A percentile compares a stretch with the other conserved stretches of the same genome.
Evolutionary conservation across 1,139 yeast species (phyloP).

Genomic region (Saccharomyces hybrid): DNA sequence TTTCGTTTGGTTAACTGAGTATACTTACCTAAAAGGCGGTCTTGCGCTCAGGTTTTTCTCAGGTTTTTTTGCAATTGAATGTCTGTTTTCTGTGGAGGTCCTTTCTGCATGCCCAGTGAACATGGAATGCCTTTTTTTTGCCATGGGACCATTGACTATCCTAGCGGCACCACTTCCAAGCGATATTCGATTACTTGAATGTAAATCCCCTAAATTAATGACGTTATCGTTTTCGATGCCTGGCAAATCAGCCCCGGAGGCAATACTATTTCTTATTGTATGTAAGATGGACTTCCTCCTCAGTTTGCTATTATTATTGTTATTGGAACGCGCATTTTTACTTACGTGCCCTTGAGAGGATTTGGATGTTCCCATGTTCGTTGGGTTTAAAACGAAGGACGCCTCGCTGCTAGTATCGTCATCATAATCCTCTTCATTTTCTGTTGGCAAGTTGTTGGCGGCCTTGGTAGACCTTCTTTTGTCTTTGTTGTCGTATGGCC

Average conservation of each 20-base stretch:
- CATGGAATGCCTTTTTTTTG: slow-evolving; percentile 4
- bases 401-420: too few relatives aligned
- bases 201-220: neutral
- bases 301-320: slow-evolving; percentile 10
- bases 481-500: too few relatives aligned
- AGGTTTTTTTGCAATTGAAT: slow-evolving; percentile 3
- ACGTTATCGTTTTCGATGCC: neutral
- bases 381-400: too few relatives aligned
- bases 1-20: neutral
- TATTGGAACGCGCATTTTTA: neutral
- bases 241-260: slow-evolving; percentile 11
- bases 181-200: slow-evolving; percentile 11
- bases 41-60: slow-evolving; percentile 10
- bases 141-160: slow-evolving; percentile 9
- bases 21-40: slow-evolving; percentile 24
- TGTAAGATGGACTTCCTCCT: slow-evolving; percentile 30
- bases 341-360: too few relatives aligned
- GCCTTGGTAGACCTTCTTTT: too few relatives aligned
- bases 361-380: too few relatives aligned
- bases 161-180: slow-evolving; percentile 26
- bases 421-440: too few relatives aligned
- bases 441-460: too few relatives aligned
- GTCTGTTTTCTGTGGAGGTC: neutral
- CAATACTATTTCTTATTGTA: slow-evolving; percentile 27
- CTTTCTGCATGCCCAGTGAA: slow-evolving; percentile 7